Base-by-base conservation (phyloP, 1,139 yeast genomes). In the Scheffersomyces lignicola region DNA sequence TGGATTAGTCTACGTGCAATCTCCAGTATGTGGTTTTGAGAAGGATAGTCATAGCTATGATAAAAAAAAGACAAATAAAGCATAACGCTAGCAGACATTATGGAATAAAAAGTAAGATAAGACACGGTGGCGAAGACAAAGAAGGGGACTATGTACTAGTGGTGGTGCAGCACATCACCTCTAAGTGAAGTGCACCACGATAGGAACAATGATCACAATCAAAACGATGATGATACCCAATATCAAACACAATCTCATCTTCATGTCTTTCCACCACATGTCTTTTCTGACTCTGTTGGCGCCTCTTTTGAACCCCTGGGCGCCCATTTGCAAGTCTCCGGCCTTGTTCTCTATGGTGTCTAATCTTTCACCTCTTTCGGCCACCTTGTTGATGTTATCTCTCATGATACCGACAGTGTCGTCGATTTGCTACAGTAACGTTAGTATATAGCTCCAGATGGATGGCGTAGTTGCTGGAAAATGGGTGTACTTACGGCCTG, bases 181-280 rank as follows among this genome's bases (percentile, higher is more conserved):
- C 34, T 43, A 73, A 48, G 79, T 76, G 59, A 88, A 89, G 58
- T 88, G 96, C 42, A 92, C 90, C 29, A 87, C 97, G 48, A 92
- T 82, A 25, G 97, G 97, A 33, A 92, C 97, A 52, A 90, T 84
- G 51, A 92, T 89, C 35, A 92, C 95, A 44, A 90, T 76, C 52
- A 94, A 72, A 36, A 90, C 70, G 53, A 92, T 83, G 43, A 94
- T 76, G 24, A 84, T 73, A 29, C 86, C 95, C 29, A 86, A 74
- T 42, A 88, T 84, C 42, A 92, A 73, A 62, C 98, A 92, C 73
- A 90, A 71, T 62, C 96, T 83, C 95, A 92, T 86, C 71, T 92
- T 92, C 78, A 94, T 77, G 61, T 92, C 97, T 65, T 94, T 92
- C 88, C 95, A 86, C 98, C 98, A 92, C 97, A 92, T 92, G 59